These are phyloP conservation scores for Phaeotremella skinneri DNA, from an alignment of 768 basidiomycete genomes.

Conservation along the genomic window DNA sequence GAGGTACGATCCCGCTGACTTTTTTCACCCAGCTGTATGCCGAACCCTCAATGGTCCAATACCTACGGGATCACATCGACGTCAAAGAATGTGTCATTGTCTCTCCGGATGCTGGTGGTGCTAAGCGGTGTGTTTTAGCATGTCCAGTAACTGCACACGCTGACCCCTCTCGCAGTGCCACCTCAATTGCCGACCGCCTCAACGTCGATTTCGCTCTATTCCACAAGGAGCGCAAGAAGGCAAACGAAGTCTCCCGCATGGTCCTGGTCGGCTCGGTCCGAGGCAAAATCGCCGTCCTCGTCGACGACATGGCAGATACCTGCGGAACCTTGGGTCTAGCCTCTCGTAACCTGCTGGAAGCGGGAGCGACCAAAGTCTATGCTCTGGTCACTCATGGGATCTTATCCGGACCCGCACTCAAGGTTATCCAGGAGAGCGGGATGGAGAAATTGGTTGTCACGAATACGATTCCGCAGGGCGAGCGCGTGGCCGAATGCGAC, in stretches of 20 bases:
- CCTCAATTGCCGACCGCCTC: slow-evolving; percentile 91
- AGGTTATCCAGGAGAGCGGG: slow-evolving; percentile 29
- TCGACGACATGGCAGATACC: slow-evolving; percentile 99
- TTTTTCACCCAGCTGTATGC: slow-evolving; percentile 64
- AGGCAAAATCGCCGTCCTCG: slow-evolving; percentile 91
- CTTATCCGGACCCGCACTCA: slow-evolving; percentile 32
- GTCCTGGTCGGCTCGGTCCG: slow-evolving; percentile 90
- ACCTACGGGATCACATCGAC: slow-evolving; percentile 83
- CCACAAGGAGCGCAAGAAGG: slow-evolving; percentile 80
- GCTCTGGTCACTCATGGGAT: slow-evolving; percentile 87
- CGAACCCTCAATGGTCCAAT: slow-evolving; percentile 89
- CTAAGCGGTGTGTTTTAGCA: slow-evolving; percentile 73
- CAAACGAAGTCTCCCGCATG: slow-evolving; percentile 57
- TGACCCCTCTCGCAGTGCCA: slow-evolving; percentile 61
- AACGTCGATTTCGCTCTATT: slow-evolving; percentile 93
- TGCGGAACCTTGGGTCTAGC: slow-evolving; percentile 85
- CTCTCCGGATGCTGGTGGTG: slow-evolving; percentile 95
- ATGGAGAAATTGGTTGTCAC: slow-evolving; percentile 90
- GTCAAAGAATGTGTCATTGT: slow-evolving; percentile 89
- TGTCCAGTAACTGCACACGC: slow-evolving; percentile 10
- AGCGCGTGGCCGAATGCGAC: slow-evolving; percentile 60
- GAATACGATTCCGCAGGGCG: slow-evolving; percentile 85
- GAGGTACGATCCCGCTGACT: not conserved
- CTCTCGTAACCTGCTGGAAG: slow-evolving; percentile 77
- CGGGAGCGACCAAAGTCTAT: slow-evolving; percentile 80